Conservation (phyloP, 2,329 filamentous ascomycete genomes). For the Aspergillus pseudoglaucus region DNA sequence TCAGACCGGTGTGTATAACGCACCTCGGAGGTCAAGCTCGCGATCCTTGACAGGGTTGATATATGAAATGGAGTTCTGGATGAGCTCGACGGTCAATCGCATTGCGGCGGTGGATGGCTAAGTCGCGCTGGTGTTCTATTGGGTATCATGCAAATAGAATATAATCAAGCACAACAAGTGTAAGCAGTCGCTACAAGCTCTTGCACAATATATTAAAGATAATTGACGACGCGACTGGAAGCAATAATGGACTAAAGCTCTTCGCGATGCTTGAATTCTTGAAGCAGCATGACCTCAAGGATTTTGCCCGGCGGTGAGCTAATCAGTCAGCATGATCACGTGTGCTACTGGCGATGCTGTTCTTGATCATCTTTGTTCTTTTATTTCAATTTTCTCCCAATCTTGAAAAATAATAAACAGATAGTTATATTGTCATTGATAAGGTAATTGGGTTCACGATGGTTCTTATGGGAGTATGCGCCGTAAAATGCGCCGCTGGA, state of each 20-base stretch:
- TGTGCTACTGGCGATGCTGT: neutral
- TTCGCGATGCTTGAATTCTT: constrained; percentile 6
- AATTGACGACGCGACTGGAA: neutral
- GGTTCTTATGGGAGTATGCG: no score
- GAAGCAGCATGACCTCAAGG: constrained; percentile 5
- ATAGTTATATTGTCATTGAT: no score
- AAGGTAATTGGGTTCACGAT: no score
- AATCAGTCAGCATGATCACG: constrained; percentile 1
- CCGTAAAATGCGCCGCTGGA: no score
- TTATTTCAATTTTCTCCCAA: no score
- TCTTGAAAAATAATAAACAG: no score
- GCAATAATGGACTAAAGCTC: constrained; percentile 6
- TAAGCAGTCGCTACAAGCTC: neutral
- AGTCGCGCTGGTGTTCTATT: constrained; percentile 7
- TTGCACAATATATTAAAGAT: neutral
- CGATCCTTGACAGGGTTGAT: constrained; percentile 98
- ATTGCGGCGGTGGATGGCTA: constrained; percentile 46
- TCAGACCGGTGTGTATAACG: constrained; percentile 53
- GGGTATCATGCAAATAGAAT: constrained; percentile 11
- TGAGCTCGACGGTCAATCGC: constrained; percentile 93
- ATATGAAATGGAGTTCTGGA: constrained; percentile 91
- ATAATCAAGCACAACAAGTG: neutral
- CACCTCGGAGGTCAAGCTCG: constrained; percentile 99
- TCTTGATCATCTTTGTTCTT: neutral
- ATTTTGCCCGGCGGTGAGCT: constrained; percentile 14